Base-by-base conservation (phyloP, 176 grass and related monocot species). In the Dactylis glomerata region DNA sequence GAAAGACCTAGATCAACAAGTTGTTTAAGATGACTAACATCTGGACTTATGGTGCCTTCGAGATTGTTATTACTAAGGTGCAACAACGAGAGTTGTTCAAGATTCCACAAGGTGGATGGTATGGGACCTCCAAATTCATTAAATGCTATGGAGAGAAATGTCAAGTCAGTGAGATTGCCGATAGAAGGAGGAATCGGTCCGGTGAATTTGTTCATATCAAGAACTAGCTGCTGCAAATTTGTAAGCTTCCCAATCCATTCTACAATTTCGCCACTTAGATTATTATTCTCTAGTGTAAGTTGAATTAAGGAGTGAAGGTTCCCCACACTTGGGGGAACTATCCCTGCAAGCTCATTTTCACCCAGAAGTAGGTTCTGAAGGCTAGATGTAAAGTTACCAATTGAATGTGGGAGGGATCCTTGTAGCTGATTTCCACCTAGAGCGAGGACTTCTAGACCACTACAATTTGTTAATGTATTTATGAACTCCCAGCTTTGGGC, bases 1-100 rank as follows among this genome's bases (percentile, higher is more conserved):
- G 76, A 90, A 40, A 90, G 13, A 37, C 51, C 10, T 65, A 93
- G 38, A 13, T 17, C 6, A 0, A 24, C 17, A 10, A 85, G 24
- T 52, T 85, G 86, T 58, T 30, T 70, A 37, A 90, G 70, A 20
- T 13, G 20, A 52, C 47, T 72, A 62, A 88, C 64, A 10, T 85
- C 12, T 75, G 6, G 9, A 4, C 54, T 78, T 68, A 93, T 41
- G 10, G 5, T n/a, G 1, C 91, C 77, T 13, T 52, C 73, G 32
- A 93, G 45, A 33, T 78, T 68, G 72, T 93, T 93, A 17, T 31
- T 15, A 7, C 87, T 75, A 73, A 93, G 85, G 68, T 93, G 26
- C 32, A 93, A 62, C 13, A 10, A 11, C 1, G 16, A 8, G 56
- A 77, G 76, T 46, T 79, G 72, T 69, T 65, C 6, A 22, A 82